A percentile compares a stretch with the other conserved stretches of the same genome.
Conservation (phyloP, 208 protist species). For the Acanthamoeba healyi region DNA sequence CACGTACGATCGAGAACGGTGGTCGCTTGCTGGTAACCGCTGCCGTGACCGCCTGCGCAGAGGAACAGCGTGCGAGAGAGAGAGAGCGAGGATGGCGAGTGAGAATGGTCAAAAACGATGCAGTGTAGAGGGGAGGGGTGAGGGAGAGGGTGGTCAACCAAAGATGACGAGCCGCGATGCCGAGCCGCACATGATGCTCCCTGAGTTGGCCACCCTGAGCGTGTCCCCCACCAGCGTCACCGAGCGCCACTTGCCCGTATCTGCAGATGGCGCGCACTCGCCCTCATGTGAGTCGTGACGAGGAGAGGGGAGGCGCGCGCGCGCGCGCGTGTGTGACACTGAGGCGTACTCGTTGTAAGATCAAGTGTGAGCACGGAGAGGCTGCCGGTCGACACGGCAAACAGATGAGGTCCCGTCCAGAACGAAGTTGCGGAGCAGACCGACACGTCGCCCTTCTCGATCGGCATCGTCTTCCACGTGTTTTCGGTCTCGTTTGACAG, state of each 20-base stretch:
- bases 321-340: no score
- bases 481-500: not conserved
- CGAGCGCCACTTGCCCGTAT: not conserved
- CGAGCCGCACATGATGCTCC: not conserved
- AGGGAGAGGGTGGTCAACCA: no score
- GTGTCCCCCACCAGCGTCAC: not conserved
- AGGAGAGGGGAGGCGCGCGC: no score
- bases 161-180: not conserved
- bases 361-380: not conserved
- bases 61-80: no score
- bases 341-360: not conserved
- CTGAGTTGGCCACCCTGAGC: not conserved
- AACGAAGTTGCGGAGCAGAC: not conserved
- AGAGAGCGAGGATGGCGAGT: no score
- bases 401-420: not conserved
- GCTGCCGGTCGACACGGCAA: not conserved
- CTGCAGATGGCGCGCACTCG: not conserved
- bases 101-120: no score
- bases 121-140: no score
- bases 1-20: no score
- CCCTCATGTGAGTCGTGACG: no score
- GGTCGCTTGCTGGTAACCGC: no score
- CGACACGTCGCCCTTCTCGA: not conserved
- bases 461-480: not conserved
- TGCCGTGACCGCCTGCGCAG: no score